phyloP scores from a whole-genome alignment of 2,329 filamentous ascomycete species.

The Trichoderma sp. region DNA sequence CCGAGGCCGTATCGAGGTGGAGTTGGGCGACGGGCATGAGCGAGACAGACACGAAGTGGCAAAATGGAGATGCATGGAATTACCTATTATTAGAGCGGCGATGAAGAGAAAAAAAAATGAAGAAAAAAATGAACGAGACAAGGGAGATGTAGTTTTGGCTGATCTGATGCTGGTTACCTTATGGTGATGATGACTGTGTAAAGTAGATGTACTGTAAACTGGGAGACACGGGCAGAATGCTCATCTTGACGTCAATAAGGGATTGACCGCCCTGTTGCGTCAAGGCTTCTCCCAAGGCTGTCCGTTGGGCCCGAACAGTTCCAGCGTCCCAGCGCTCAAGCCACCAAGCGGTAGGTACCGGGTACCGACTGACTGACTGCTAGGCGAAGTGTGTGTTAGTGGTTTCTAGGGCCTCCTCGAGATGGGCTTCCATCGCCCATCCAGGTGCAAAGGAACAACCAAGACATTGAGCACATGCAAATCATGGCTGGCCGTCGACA shows the following conservation, averaged over 20 bases:
- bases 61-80: background rate
- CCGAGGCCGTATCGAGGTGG: background rate
- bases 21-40: background rate
- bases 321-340: background rate
- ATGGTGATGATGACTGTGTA: background rate
- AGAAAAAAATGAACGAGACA: background rate
- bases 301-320: background rate
- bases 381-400: background rate
- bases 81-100: background rate
- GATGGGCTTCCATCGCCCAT: background rate
- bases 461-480: background rate
- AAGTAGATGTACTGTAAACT: background rate
- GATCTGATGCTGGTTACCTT: background rate
- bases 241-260: conserved; percentile 5
- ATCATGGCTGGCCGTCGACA: conserved; percentile 4
- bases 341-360: background rate
- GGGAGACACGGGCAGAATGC: background rate
- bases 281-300: conserved; percentile 18
- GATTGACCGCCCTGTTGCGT: background rate
- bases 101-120: background rate
- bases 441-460: background rate
- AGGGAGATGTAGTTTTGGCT: background rate
- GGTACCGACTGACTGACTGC: background rate
- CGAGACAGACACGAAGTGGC: background rate
- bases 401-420: background rate